Conservation (phyloP, 768 basidiomycete species). For the Kwoniella europaea region DNA sequence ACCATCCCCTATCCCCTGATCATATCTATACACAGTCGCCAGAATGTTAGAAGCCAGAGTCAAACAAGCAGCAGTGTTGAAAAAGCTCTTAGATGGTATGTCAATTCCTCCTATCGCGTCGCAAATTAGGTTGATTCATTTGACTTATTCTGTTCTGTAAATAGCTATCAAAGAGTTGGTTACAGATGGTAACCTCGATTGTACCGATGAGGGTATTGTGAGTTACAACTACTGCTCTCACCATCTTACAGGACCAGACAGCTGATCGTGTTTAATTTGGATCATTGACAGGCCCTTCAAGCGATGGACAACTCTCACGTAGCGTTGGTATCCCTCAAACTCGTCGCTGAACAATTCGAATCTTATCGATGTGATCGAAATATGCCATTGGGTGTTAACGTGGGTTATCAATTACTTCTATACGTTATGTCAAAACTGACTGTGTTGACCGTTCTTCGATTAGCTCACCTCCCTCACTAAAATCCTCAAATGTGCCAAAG, state of each 20-base stretch:
- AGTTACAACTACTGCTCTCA: conserved; percentile 45
- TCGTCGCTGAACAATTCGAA: conserved; percentile 76
- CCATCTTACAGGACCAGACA: not conserved
- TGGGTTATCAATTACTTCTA: conserved; percentile 34
- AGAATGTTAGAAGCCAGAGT: conserved; percentile 78
- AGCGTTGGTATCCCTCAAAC: conserved; percentile 87
- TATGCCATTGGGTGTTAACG: conserved; percentile 64
- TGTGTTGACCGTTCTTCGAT: conserved; percentile 57
- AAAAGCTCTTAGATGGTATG: conserved; percentile 90
- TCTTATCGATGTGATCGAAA: conserved; percentile 92
- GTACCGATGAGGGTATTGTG: conserved; percentile 91
- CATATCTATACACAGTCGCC: conserved; percentile 6
- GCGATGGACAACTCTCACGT: conserved; percentile 99
- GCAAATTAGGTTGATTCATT: not conserved
- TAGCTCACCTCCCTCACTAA: conserved; percentile 88
- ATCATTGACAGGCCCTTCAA: conserved; percentile 70
- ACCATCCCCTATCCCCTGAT: not conserved
- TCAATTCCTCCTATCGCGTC: conserved; percentile 26
- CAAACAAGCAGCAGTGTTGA: conserved; percentile 81
- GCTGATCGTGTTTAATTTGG: too few species aligned
- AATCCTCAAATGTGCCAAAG: conserved; percentile 95
- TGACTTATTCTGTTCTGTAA: not conserved
- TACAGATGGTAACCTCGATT: conserved; percentile 96
- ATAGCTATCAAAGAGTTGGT: conserved; percentile 97
- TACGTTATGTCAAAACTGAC: too few species aligned